Conservation (phyloP, 2,329 filamentous ascomycete genomes). For the Botrytis porri region DNA sequence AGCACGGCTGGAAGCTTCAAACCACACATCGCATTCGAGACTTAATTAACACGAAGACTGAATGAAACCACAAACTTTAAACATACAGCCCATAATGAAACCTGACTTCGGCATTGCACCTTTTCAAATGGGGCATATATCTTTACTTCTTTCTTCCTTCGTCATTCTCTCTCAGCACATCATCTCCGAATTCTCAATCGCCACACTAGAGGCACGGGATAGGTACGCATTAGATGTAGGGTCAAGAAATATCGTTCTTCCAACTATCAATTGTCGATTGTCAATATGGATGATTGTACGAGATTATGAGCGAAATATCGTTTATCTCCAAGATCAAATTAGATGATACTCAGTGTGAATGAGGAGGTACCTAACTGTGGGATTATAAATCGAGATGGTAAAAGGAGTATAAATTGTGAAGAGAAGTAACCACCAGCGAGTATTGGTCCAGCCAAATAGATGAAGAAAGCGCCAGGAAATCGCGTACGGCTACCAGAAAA, state of each 20-base stretch:
- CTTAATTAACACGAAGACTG: not conserved
- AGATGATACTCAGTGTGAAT: not conserved
- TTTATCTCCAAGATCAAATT: not conserved
- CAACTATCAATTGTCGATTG: not conserved
- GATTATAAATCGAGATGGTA: not conserved
- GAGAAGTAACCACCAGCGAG: not conserved
- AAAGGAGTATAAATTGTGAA: not conserved
- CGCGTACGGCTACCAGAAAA: not conserved
- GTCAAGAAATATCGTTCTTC: not conserved
- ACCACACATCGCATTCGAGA: not conserved
- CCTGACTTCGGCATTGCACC: rapidly evolving
- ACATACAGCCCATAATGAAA: not conserved
- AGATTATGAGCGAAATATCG: not conserved
- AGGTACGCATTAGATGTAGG: not conserved
- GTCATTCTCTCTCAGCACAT: not conserved
- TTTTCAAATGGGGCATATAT: not conserved
- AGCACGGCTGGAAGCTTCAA: not conserved
- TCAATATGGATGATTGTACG: not conserved
- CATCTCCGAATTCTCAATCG: not conserved
- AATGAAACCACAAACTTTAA: not conserved
- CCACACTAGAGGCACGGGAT: not conserved
- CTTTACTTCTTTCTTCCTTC: not conserved
- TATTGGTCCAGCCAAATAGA: not conserved
- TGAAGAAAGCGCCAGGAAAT: not conserved
- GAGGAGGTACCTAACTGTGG: not conserved